Conservation (phyloP, 2,329 filamentous ascomycete species). For the Alternaria angustiovoidea region DNA sequence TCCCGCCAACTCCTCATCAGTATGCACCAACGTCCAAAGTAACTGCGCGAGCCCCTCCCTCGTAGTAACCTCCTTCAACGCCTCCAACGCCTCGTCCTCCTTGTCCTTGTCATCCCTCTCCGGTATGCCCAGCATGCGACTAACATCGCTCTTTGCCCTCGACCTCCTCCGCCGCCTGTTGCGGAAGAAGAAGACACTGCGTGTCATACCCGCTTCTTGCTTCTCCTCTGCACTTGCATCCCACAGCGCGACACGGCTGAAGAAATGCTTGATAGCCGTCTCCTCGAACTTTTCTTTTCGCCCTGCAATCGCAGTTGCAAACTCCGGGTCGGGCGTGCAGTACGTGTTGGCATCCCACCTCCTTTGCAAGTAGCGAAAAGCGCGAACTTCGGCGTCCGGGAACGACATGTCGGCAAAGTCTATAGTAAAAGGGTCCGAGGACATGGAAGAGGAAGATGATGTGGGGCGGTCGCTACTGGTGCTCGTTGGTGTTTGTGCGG, state of each 20-base stretch:
- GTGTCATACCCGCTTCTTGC: background rate
- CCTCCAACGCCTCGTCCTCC: slow-evolving; percentile 12
- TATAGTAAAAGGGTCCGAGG: slow-evolving; percentile 23
- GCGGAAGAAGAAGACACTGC: slow-evolving; percentile 6
- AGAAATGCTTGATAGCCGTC: slow-evolving; percentile 30
- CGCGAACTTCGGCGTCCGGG: slow-evolving; percentile 30
- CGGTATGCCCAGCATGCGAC: slow-evolving; percentile 21
- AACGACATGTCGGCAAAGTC: slow-evolving; percentile 23
- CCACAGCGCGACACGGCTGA: slow-evolving; percentile 32
- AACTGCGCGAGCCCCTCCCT: slow-evolving; percentile 37
- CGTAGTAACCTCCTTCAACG: slow-evolving; percentile 34
- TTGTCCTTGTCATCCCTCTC: slow-evolving; percentile 13
- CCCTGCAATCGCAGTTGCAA: slow-evolving; percentile 22
- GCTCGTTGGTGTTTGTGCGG: slow-evolving; percentile 9
- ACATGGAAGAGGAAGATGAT: slow-evolving; percentile 12
- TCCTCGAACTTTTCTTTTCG: slow-evolving; percentile 28
- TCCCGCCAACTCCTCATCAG: slow-evolving; percentile 15
- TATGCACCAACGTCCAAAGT: slow-evolving; percentile 33
- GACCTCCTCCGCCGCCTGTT: slow-evolving; percentile 10
- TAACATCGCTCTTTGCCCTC: slow-evolving; percentile 13
- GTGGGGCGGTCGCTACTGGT: slow-evolving; percentile 9
- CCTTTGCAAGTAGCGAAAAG: slow-evolving; percentile 31
- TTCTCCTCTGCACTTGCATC: slow-evolving; percentile 24
- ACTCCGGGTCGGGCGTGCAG: slow-evolving; percentile 21
- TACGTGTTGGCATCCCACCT: slow-evolving; percentile 25